Conservation (phyloP, 2,329 filamentous ascomycete species). For the Arachnopeziza araneosa region DNA sequence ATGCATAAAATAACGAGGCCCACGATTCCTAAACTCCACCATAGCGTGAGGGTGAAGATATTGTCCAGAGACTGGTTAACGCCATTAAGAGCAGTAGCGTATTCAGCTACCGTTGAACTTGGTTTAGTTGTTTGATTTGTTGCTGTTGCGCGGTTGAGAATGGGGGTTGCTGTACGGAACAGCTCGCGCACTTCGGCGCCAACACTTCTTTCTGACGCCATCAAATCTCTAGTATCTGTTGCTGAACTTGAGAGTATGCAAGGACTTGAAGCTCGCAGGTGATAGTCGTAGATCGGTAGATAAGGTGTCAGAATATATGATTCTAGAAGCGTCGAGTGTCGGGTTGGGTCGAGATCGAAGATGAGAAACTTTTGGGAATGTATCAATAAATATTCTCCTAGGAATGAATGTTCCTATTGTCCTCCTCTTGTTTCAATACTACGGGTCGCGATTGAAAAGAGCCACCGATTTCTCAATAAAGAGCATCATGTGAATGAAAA, state of each 20-base stretch:
- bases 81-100: conserved; percentile 50
- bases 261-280: neutral
- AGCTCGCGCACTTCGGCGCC: neutral
- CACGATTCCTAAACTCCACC: conserved; percentile 55
- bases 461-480: neutral
- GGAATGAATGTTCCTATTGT: neutral
- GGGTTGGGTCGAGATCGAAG: neutral
- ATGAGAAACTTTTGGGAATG: neutral
- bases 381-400: neutral
- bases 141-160: conserved; percentile 2
- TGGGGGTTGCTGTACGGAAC: neutral
- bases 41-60: conserved; percentile 50
- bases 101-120: conserved; percentile 49
- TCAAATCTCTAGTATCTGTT: neutral
- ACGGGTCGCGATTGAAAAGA: neutral
- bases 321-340: neutral
- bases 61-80: conserved; percentile 55
- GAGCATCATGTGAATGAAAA: neutral
- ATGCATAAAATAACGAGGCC: conserved; percentile 48
- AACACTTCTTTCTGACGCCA: neutral
- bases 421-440: neutral
- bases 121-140: conserved; percentile 20
- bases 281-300: neutral
- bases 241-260: neutral
- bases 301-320: neutral